Evolutionary conservation across 495 filamentous ascomycete species (phyloP), one percentile per base, ranked within the genome.

Genomic region (Rhizodiscina lignyota): DNA sequence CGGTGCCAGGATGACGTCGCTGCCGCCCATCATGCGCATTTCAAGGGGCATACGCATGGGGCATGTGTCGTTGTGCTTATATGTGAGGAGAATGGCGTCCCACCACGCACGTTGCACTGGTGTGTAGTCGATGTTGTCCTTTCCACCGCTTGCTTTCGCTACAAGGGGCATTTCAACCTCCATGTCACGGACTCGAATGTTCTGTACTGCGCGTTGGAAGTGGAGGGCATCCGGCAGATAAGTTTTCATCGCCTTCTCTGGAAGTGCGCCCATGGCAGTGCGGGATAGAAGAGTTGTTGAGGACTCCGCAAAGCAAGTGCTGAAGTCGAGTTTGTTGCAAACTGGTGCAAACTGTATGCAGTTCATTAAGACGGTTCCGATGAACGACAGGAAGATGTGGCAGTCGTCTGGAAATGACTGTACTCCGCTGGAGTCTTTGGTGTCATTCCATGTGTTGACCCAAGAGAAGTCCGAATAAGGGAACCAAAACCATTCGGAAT

Each of bases 401-500:
- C 39, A 42, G 1, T 47, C 38, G 18, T 50, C 38, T 0, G 66
- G 66, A 38, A 66, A 68, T 18, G 61, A 59, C 6, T 45, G 35
- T 5, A 45, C 42, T 13, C 48, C 53, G 6, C 38, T 44, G 18
- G 46, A 23, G 30, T 65, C 58, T 4, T 44, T 23, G 1, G 52
- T 57, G 17, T 42, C 48, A 38, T 66, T 57, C 62, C 66, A 70
- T 29, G 55, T 61, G 41, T 70, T 67, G 13, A 67, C 54, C 57
- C 63, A 67, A 6, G 51, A 43, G 23, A 58, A 49, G 24, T 54
- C 43, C 30, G 61, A 58, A 35, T 61, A 66, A 1, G 66, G 51
- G 42, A 67, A 70, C 66, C 66, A 69, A 42, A 69, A 69, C 58
- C 61, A 68, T 40, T 70, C 66, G 0, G 55, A 45, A 32, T 68